Conservation (phyloP, 2,329 filamentous ascomycete genomes). For the Penicillium sp. region DNA sequence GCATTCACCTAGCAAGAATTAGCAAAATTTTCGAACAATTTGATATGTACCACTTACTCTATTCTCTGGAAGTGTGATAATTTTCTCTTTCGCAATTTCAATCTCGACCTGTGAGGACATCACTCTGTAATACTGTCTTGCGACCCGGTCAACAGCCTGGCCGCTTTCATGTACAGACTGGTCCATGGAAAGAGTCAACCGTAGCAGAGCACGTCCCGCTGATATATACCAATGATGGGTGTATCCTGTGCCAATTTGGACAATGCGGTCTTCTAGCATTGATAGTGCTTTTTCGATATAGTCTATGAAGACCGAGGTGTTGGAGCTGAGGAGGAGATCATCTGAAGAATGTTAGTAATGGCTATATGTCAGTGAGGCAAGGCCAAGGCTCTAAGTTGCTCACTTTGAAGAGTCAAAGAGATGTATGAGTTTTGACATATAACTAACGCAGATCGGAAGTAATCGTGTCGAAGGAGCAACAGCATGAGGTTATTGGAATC, state of each 20-base stretch:
- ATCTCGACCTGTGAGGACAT: conserved; percentile 19
- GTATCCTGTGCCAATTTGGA: conserved; percentile 34
- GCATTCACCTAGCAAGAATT: background rate
- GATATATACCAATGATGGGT: conserved; percentile 37
- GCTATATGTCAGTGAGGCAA: background rate
- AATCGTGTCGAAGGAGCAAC: conserved; percentile 21
- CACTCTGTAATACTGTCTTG: conserved; percentile 21
- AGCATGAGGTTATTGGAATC: conserved; percentile 8
- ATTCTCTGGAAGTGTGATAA: background rate
- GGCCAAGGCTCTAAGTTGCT: background rate
- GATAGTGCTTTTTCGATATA: conserved; percentile 27
- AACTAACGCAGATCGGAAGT: conserved; percentile 20
- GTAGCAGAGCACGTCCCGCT: conserved; percentile 33
- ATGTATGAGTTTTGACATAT: conserved; percentile 21
- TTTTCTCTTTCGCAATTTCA: conserved; percentile 11
- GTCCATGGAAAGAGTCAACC: conserved; percentile 22
- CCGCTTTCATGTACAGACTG: conserved; percentile 16
- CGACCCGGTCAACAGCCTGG: conserved; percentile 23
- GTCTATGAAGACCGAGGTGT: conserved; percentile 11
- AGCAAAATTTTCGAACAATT: background rate
- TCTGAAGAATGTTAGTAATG: conserved; percentile 1
- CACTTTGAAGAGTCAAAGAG: conserved; percentile 2
- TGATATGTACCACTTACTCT: background rate
- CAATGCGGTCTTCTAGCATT: conserved; percentile 35
- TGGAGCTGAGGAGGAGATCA: conserved; percentile 11